Base-by-base conservation (phyloP, 2,329 filamentous ascomycete species). In the Penicillium occitanis region DNA sequence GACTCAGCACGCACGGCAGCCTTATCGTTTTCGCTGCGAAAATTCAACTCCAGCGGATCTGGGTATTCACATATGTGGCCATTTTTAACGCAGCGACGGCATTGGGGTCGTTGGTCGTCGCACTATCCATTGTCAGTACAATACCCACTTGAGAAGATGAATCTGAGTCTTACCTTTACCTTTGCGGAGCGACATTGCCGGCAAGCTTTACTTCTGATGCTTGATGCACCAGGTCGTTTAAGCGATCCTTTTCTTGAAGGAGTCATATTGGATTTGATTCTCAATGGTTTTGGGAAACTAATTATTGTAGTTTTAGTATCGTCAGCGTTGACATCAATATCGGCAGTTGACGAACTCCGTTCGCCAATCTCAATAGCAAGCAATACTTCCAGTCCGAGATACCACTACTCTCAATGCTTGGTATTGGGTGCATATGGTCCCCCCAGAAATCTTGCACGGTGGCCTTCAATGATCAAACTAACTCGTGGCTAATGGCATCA, bases 1-100 rank as follows among this genome's bases (percentile, higher is more conserved):
- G 30, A 17, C 10, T 37, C 48, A 5, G 61, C 48, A 6, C 61
- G 46, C 8, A 13, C 37, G 1, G 35, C 61, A 22, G 25, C 25
- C 25, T 63, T 63, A 46, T 42, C 10, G 7, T 53, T 63, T 37
- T 63, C 61, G 35, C 51, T 57, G 28, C 61, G 48, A 63, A 63
- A 63, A n/a, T 57, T 53, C 7, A 60, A 0, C 17, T 63, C 61
- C 5, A 63, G 48, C 6, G 61, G 61, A 40, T 63, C 61, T 17
- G 61, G 48, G 5, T 63, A 63, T 28, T 33, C 13, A 25, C 61
- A 63, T 35, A 14, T 17, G 10, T 28, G 30, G 13, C 37, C 37
- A 25, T 46, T 53, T 13, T 40, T 50, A 11, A 37, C n/a, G 28
- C 61, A 63, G 25, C 48, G 33, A 10, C 35, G 33, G 37, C 61